Base-by-base conservation (phyloP, 2,329 filamentous ascomycete genomes). In the Neospermospora avenae region DNA sequence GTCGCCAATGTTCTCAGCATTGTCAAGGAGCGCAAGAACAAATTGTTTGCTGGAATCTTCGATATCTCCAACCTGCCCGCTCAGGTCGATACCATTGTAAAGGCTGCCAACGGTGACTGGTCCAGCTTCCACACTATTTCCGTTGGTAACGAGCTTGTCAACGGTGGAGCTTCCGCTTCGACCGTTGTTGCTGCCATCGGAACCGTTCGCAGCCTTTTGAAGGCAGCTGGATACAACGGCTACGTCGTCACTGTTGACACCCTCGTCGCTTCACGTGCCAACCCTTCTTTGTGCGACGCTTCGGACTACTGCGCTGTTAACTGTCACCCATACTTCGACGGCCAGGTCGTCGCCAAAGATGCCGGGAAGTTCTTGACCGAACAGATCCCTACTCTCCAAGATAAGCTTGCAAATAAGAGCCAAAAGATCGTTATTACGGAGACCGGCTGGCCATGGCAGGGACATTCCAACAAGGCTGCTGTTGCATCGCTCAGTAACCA, bases 281-380 rank as follows among this genome's bases (percentile, higher is more conserved):
- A 93, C 67, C 87, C 87, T 0, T 76, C 82, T 55, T 80, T 96
- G 51, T 96, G 91, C 75, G 74, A 85, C 25, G 80, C 78, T 48
- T 90, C 88, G 0, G 91, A 96, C 70, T 90, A 89, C 76, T 91
- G 87, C 69, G 89, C 90, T 16, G 83, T 88, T 72, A 96, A 96
- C 75, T 84, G 86, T 66, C 91, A 96, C 74, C 84, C 91, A 13
- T 96, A 92, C 81, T 96, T 95, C 74, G 89, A 96, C 68, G 74
- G 79, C 3, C 83, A 82, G 49, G 82, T 83, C 25, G 73, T 74
- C 1, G 82, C 90, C 0, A 74, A 77, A 0, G 74, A 83, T 34
- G 85, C 91, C 2, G 91, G 91, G 3, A 67, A 73, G 0, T 96
- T 91, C 74, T 82, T 92, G 41, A 73, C 78, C 41, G 77, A 78